Evolutionary conservation across 306 rosid species (phyloP).

Genomic region (Cucumis melo): DNA sequence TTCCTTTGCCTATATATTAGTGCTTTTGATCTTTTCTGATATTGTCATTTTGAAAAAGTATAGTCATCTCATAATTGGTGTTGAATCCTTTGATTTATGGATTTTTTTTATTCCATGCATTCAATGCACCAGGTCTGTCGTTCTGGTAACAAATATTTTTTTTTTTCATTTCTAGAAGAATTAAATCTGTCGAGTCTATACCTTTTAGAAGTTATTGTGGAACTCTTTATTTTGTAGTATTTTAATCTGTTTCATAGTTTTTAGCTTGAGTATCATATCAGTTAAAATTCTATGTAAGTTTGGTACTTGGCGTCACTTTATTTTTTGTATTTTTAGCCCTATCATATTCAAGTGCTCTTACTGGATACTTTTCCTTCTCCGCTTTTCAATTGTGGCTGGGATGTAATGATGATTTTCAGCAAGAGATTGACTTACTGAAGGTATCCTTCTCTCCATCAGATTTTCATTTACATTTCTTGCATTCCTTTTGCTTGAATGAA

Average conservation of each 20-base stretch:
- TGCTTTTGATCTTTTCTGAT: neutral
- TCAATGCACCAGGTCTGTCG: neutral
- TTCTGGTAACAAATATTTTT: neutral
- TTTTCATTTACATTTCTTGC: slow-evolving; percentile 7
- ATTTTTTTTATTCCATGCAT: neutral
- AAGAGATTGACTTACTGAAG: slow-evolving; percentile 97
- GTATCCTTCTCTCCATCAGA: slow-evolving; percentile 25
- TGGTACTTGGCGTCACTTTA: neutral
- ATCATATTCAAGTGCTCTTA: neutral
- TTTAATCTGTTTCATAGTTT: neutral
- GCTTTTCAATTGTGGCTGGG: slow-evolving; percentile 21
- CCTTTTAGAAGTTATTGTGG: neutral
- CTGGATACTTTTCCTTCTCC: slow-evolving; percentile 10
- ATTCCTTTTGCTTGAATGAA: neutral
- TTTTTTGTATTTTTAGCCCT: neutral
- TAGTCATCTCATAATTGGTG: neutral
- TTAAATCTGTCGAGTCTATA: neutral
- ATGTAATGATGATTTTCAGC: slow-evolving; percentile 35
- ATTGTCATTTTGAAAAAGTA: neutral
- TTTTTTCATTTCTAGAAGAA: neutral
- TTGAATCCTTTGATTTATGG: neutral
- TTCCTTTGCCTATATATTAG: neutral
- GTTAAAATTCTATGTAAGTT: neutral
- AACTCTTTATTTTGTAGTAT: neutral
- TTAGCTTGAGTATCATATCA: neutral